Evolutionary conservation across 768 basidiomycete species (phyloP).

Genomic region (Tephrocybe sp.): DNA sequence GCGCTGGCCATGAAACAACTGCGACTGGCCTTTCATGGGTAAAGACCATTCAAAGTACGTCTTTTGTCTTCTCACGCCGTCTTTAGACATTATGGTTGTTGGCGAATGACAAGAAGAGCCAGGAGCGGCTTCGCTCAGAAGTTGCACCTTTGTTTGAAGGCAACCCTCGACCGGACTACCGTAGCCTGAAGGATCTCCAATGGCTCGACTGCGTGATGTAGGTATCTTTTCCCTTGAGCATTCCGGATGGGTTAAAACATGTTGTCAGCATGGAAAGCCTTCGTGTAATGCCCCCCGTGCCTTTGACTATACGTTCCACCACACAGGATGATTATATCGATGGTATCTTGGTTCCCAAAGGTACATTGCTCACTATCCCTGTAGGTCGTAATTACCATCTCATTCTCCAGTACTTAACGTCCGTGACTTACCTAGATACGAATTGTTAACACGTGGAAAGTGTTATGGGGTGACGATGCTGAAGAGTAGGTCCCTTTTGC

Average conservation of each 20-base stretch:
- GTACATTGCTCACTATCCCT: slow-evolving; percentile 43
- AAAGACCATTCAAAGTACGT: slow-evolving; percentile 2
- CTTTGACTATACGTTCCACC: slow-evolving; percentile 37
- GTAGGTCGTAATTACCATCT: slow-evolving; percentile 14
- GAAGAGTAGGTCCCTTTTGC: slow-evolving; percentile 35
- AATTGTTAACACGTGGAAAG: slow-evolving; percentile 49
- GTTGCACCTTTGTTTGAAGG: slow-evolving; percentile 36
- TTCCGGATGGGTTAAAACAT: neutral
- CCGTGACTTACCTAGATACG: slow-evolving; percentile 34
- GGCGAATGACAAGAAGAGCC: slow-evolving; percentile 47
- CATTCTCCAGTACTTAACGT: neutral
- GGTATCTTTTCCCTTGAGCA: slow-evolving; percentile 4
- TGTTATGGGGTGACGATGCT: slow-evolving; percentile 51
- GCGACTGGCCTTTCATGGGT: slow-evolving; percentile 54
- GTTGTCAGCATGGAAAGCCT: slow-evolving; percentile 39
- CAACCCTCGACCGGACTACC: slow-evolving; percentile 37
- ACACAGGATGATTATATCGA: slow-evolving; percentile 40
- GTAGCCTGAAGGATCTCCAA: slow-evolving; percentile 35
- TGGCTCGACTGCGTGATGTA: slow-evolving; percentile 44
- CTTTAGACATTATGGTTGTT: slow-evolving; percentile 53
- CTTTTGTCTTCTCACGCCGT: neutral
- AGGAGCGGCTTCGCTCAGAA: slow-evolving; percentile 54
- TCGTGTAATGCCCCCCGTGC: slow-evolving; percentile 42
- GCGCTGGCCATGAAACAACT: slow-evolving; percentile 47
- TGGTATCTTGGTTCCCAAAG: slow-evolving; percentile 44